Conservation (phyloP, 179 eudicot species). For the Gypsophila paniculata region DNA sequence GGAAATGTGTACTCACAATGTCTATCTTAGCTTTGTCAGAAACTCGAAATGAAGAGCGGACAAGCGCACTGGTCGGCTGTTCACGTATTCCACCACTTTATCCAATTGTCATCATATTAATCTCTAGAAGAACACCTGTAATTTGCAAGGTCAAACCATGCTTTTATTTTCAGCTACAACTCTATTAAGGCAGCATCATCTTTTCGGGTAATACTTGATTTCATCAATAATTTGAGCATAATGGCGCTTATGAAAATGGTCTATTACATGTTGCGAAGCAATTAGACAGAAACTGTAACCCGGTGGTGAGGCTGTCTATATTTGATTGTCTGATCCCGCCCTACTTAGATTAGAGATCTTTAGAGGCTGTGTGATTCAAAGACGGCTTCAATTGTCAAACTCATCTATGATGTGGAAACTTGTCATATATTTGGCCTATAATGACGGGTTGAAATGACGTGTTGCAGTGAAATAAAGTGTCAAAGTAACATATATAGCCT, state of each 20-base stretch:
- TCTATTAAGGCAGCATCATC: conserved; percentile 13
- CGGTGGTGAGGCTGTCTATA: background rate
- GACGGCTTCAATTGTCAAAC: background rate
- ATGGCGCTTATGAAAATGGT: background rate
- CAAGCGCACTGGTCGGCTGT: conserved; percentile 18
- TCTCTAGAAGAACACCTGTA: conserved; percentile 12
- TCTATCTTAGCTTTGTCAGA: conserved; percentile 15
- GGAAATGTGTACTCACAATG: conserved; percentile 4
- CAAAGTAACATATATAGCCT: too few species aligned
- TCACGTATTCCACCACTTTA: conserved; percentile 4
- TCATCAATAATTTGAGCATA: background rate
- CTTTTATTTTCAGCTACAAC: background rate
- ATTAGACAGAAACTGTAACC: background rate
- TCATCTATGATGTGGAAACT: background rate
- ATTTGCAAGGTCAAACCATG: background rate
- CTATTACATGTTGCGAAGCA: background rate
- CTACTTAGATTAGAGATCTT: background rate
- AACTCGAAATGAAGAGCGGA: conserved; percentile 7
- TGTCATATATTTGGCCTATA: background rate
- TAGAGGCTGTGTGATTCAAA: background rate
- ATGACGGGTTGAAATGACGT: background rate
- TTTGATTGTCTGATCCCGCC: background rate
- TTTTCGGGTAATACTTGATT: background rate
- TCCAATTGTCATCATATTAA: conserved; percentile 19
- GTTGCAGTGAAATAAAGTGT: background rate